phyloP scores from a whole-genome alignment of 176 grass and related monocot genomes.

The Alloteropsis semialata region DNA sequence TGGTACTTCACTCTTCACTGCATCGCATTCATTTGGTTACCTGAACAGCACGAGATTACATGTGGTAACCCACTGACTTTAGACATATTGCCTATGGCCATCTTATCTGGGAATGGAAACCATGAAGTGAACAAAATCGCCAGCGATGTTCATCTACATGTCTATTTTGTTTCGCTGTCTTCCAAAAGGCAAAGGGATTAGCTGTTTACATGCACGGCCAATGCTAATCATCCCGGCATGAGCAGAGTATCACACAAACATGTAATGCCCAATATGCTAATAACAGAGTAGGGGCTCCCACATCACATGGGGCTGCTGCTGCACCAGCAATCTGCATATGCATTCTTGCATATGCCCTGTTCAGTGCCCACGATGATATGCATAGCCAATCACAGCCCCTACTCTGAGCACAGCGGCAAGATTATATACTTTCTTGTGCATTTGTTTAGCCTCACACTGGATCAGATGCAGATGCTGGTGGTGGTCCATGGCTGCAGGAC shows the following conservation, averaged over 20 bases:
- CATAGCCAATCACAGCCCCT: slow-evolving; percentile 29
- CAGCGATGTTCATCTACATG: slow-evolving; percentile 12
- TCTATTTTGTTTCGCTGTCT: background rate
- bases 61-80: too few species aligned
- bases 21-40: background rate
- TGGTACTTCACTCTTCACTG: background rate
- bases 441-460: slow-evolving; percentile 33
- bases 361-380: slow-evolving; percentile 25
- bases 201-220: slow-evolving; percentile 9
- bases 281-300: slow-evolving; percentile 19
- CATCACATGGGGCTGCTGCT: slow-evolving; percentile 35
- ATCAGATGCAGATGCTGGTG: slow-evolving; percentile 30
- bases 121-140: background rate
- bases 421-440: slow-evolving; percentile 18
- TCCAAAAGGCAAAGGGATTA: background rate
- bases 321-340: slow-evolving; percentile 11
- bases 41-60: too few species aligned
- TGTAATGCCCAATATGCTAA: background rate
- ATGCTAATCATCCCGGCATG: background rate
- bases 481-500: slow-evolving; percentile 30
- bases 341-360: slow-evolving; percentile 12
- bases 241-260: background rate
- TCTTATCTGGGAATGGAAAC: background rate
- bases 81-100: background rate
- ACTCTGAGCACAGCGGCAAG: slow-evolving; percentile 13